These are phyloP conservation scores for Rhododendron ovatum DNA, from an alignment of 148 eudicot species.

Conservation along the genomic window DNA sequence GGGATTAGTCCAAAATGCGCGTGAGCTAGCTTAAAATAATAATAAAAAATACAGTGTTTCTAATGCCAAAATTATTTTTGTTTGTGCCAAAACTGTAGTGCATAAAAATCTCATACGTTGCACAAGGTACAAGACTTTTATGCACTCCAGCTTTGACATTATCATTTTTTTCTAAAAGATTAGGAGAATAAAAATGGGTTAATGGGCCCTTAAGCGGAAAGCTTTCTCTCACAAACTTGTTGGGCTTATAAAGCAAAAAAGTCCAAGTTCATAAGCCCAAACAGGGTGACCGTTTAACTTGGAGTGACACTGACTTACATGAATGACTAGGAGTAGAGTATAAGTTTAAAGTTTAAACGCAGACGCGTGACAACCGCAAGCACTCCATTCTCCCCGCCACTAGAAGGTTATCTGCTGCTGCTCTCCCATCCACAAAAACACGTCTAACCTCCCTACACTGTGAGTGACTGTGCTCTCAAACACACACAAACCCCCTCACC, in stretches of 20 bases:
- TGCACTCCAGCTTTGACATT: too few species aligned
- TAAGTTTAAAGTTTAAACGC: not conserved
- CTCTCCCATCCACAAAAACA: not conserved
- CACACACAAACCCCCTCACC: constrained; percentile 14
- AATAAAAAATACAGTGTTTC: too few species aligned
- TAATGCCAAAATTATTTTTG: too few species aligned
- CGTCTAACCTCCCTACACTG: not conserved
- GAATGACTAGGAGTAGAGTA: not conserved
- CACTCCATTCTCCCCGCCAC: not conserved
- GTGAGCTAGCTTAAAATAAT: too few species aligned
- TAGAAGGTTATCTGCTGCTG: not conserved
- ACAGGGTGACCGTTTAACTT: not conserved
- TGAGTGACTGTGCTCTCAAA: constrained; percentile 1
- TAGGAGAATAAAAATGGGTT: not conserved
- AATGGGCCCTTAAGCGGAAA: not conserved
- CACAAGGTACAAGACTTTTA: too few species aligned
- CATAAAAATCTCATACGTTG: too few species aligned
- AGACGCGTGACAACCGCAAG: not conserved
- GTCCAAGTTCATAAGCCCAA: not conserved
- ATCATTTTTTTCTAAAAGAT: too few species aligned
- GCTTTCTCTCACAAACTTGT: not conserved
- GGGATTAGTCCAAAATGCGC: too few species aligned
- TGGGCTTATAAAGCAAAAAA: not conserved
- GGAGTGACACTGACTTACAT: not conserved
- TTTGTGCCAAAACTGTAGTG: too few species aligned